phyloP scores from a whole-genome alignment of 1,284 basidiomycete genomes.

The Schizopora paradoxa region DNA sequence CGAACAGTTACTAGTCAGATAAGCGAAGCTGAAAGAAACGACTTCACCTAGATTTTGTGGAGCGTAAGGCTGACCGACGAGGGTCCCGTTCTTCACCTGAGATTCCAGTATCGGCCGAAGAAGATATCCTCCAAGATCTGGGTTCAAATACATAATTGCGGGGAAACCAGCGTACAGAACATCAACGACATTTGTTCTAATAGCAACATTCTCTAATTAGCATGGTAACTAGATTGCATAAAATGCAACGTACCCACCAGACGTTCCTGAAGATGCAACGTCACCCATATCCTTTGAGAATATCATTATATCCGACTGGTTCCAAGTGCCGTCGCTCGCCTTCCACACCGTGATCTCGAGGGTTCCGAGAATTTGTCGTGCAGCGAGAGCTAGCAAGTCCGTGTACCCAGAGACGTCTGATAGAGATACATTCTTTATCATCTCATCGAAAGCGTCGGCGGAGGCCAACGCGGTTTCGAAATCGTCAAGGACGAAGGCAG shows the following conservation, averaged over 20 bases:
- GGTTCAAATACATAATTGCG: background rate
- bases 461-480: slow-evolving; percentile 28
- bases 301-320: slow-evolving; percentile 17
- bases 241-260: background rate
- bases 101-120: background rate
- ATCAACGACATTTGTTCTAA: slow-evolving; percentile 2
- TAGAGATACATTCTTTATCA: slow-evolving; percentile 28
- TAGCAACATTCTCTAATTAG: slow-evolving; percentile 5
- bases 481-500: slow-evolving; percentile 34
- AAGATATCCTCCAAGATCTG: slow-evolving; percentile 1
- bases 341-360: slow-evolving; percentile 34
- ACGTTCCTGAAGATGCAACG: background rate
- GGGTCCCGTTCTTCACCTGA: slow-evolving; percentile 18
- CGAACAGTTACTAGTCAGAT: slow-evolving; percentile 24
- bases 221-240: background rate
- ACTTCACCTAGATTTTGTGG: background rate
- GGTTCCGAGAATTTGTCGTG: slow-evolving; percentile 35
- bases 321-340: slow-evolving; percentile 25
- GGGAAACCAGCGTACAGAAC: background rate
- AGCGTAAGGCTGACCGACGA: background rate
- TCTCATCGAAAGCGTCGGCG: slow-evolving; percentile 31
- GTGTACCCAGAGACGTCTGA: slow-evolving; percentile 31
- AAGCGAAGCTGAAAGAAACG: background rate
- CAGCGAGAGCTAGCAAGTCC: slow-evolving; percentile 33
- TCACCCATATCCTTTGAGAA: slow-evolving; percentile 9